Evolutionary conservation across 129 eudicot species (phyloP).

Genomic region (Flaveria ramosissima): DNA sequence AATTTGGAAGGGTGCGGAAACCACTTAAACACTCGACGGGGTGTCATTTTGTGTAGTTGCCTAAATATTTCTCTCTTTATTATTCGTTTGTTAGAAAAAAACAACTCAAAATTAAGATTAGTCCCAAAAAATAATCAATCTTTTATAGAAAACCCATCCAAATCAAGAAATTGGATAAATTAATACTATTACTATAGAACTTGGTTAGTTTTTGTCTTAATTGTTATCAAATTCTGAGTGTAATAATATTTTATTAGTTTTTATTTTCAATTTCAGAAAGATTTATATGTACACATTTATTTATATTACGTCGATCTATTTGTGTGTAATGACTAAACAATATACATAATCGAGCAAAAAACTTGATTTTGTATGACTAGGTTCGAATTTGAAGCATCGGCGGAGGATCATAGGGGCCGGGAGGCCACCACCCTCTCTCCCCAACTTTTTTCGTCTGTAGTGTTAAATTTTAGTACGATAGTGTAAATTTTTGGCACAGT

Average conservation of each 20-base stretch:
- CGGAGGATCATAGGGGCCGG: no score
- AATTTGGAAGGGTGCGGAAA: conserved; percentile 58
- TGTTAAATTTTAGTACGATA: no score
- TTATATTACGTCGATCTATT: not conserved
- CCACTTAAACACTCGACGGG: conserved; percentile 5
- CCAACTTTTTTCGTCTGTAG: no score
- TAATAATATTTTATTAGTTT: no score
- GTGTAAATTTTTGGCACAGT: no score
- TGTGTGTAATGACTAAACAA: not conserved
- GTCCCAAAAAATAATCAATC: conserved; percentile 18
- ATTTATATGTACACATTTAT: not conserved
- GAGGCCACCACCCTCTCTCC: no score
- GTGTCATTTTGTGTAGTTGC: not conserved
- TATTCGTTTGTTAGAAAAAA: not conserved
- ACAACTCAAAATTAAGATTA: not conserved
- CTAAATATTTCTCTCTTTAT: conserved; percentile 1
- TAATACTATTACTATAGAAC: conserved; percentile 15
- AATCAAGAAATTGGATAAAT: conserved; percentile 27
- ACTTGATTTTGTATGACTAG: not conserved
- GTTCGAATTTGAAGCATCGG: not conserved
- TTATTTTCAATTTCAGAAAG: not conserved
- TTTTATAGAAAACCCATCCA: conserved; percentile 21
- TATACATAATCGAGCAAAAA: not conserved
- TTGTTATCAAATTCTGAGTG: not conserved
- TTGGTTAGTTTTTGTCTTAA: conserved; percentile 12